Conservation (phyloP, 2,329 filamentous ascomycete genomes). For the Cladophialophora yegresii region DNA sequence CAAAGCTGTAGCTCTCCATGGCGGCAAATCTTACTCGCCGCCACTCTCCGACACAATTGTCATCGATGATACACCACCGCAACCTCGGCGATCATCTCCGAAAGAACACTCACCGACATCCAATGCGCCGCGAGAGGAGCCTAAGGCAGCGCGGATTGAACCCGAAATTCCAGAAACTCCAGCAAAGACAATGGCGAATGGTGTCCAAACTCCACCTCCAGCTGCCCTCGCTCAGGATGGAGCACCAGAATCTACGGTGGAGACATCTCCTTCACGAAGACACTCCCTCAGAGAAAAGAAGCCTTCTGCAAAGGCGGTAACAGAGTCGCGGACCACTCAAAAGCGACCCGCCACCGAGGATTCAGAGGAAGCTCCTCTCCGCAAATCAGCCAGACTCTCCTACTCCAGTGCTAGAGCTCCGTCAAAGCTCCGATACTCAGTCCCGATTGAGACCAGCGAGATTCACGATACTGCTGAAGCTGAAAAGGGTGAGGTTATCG, state of each 20-base stretch:
- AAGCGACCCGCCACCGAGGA: constrained; percentile 30
- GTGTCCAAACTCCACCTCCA: background rate
- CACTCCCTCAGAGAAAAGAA: constrained; percentile 28
- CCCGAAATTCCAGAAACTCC: constrained; percentile 15
- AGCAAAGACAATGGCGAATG: background rate
- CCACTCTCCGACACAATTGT: constrained; percentile 26
- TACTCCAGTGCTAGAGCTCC: constrained; percentile 24
- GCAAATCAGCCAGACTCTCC: constrained; percentile 26
- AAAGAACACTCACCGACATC: constrained; percentile 11
- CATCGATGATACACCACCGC: constrained; percentile 13
- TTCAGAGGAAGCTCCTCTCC: constrained; percentile 16
- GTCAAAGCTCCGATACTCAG: constrained; percentile 28
- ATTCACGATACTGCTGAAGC: constrained; percentile 4
- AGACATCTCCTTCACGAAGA: constrained; percentile 15
- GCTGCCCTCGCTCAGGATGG: background rate
- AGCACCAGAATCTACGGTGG: background rate
- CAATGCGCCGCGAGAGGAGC: background rate
- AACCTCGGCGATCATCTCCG: background rate
- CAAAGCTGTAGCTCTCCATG: constrained; percentile 30
- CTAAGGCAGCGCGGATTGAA: constrained; percentile 2
- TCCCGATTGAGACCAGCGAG: constrained; percentile 16
- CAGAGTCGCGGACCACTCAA: constrained; percentile 14
- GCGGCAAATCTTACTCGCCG: constrained; percentile 17
- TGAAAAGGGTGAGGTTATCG: constrained; percentile 1
- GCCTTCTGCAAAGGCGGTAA: constrained; percentile 28